Evolutionary conservation across 1,139 yeast genomes (phyloP), one percentile per base, ranked within the genome.

Genomic region (Kodamaea fungicola): DNA sequence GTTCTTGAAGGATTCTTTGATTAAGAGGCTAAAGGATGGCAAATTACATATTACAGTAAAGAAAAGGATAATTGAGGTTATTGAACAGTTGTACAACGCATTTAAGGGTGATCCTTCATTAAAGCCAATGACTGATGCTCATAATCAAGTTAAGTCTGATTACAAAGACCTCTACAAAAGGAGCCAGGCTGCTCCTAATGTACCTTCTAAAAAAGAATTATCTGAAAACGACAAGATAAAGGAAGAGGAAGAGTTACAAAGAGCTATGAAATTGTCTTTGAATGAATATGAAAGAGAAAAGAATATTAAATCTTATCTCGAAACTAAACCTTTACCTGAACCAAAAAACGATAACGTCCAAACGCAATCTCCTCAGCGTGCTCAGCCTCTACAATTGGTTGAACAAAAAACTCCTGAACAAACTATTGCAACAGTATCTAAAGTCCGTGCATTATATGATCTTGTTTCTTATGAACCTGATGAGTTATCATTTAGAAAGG

Each of bases 391-490:
- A 37, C 27, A 39, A 30, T 26, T 32, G 31, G 38, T 24, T 30
- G 44, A 29, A 37, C 51, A 12, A 52, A 51, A 27, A 12, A 40
- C 43, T 8, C 42, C 55, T 10, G 44, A 46, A 23, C 61, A 62
- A 33, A 61, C 71, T 2, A 72, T 74, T 24, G 75, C 76, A 4
- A 71, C 76, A 0, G 76, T 83, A 3, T 74, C 78, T 4, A 76
- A 82, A 45, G 97, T 90, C 1, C 75, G 86, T 35, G 97, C 97
- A 0, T 64, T 92, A 36, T 92, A 87, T 53, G 96, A 89, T 55
- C 69, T 90, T 33, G 68, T 76, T 12, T 78, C 95, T 1, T 72
- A 77, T 34, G 90, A 82, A 49, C 78, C 77, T 2, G 89, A 82
- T 45, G 89, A 84, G 43, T 62, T 84, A 21, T 79, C 88, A 0